These are phyloP conservation scores for Crucihimalaya himalaica DNA, from an alignment of 345 rosid species.

Conservation along the genomic window DNA sequence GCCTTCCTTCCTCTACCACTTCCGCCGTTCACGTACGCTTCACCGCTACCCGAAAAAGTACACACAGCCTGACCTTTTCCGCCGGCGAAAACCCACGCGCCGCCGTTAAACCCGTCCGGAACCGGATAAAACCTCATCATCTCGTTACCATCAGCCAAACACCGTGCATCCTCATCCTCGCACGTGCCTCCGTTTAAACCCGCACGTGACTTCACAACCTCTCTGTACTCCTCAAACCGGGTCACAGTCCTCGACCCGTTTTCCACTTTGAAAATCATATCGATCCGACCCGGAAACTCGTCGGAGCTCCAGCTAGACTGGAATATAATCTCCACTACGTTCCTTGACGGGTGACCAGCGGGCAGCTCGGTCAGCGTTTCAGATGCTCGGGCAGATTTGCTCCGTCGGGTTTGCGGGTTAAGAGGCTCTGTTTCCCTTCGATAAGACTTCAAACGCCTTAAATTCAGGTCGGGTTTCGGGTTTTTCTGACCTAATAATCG, in stretches of 20 bases:
- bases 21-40: constrained; percentile 70
- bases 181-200: constrained; percentile 28
- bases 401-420: constrained; percentile 32
- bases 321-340: constrained; percentile 85
- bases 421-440: constrained; percentile 34
- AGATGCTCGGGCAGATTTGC: constrained; percentile 39
- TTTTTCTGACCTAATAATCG: constrained; percentile 25
- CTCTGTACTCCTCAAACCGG: constrained; percentile 89
- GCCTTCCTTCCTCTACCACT: constrained; percentile 74
- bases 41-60: constrained; percentile 74
- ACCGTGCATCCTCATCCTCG: constrained; percentile 77
- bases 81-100: constrained; percentile 52
- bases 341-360: constrained; percentile 82
- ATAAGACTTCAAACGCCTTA: constrained; percentile 28
- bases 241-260: constrained; percentile 62
- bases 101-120: constrained; percentile 35
- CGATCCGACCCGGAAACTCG: constrained; percentile 65
- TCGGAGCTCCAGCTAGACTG: constrained; percentile 79
- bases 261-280: constrained; percentile 82
- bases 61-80: constrained; percentile 44
- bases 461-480: constrained; percentile 31
- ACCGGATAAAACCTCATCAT: constrained; percentile 85
- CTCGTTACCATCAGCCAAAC: constrained; percentile 90
- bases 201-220: constrained; percentile 61
- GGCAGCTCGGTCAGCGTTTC: constrained; percentile 73